A percentile compares a stretch with the other conserved stretches of the same genome.
Evolutionary conservation across 352 stramenopile species (phyloP).

Genomic region (Pythium rhizo-oryzae): DNA sequence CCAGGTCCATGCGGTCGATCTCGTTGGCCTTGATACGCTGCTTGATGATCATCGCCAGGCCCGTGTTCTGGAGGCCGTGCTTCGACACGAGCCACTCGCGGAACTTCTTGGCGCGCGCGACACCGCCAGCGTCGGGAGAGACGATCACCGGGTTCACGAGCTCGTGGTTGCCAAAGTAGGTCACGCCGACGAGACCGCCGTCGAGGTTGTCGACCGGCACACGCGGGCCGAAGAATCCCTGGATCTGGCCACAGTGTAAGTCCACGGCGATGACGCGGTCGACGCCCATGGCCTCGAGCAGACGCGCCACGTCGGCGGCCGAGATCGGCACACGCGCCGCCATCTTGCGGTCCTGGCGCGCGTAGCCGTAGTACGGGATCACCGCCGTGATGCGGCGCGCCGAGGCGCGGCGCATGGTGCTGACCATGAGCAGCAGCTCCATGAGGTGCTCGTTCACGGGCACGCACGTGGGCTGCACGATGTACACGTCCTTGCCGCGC

Average conservation of each 20-base stretch:
- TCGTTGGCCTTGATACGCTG: conserved; percentile 97
- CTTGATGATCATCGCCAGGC: conserved; percentile 99
- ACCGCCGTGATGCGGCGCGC: conserved; percentile 98
- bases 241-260: conserved; percentile 89
- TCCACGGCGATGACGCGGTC: conserved; percentile 89
- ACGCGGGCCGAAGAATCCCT: conserved; percentile 99
- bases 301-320: conserved; percentile 81
- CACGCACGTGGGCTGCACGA: conserved; percentile 99
- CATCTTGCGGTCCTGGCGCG: conserved; percentile 92
- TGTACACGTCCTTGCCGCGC: conserved; percentile 99
- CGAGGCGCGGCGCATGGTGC: conserved; percentile 96
- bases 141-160: conserved; percentile 99
- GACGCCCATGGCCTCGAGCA: conserved; percentile 88
- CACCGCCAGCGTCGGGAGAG: conserved; percentile 98
- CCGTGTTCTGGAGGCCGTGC: conserved; percentile 96
- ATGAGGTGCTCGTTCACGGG: conserved; percentile 99
- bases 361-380: conserved; percentile 96
- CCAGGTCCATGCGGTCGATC: conserved; percentile 99
- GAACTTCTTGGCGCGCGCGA: conserved; percentile 99
- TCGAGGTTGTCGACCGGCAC: conserved; percentile 99
- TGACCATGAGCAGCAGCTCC: conserved; percentile 98
- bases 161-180: conserved; percentile 96
- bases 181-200: conserved; percentile 93
- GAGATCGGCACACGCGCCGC: conserved; percentile 98
- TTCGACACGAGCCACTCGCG: conserved; percentile 98